Conservation (phyloP, 805 yeast genomes). For the Ogataea ramenticola region DNA sequence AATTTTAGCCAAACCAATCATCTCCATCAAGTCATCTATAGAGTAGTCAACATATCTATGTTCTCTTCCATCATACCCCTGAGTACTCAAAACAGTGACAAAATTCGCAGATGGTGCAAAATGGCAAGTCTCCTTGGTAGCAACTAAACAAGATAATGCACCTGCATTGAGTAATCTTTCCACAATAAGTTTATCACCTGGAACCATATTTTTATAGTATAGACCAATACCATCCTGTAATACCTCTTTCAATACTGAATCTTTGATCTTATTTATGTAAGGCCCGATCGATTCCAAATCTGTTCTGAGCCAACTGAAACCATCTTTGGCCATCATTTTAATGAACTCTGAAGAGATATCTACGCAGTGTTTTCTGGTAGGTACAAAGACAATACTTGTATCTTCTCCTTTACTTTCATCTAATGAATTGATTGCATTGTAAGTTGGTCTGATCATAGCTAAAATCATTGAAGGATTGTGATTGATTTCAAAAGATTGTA, state of each 20-base stretch:
- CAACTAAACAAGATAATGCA: conserved; percentile 49
- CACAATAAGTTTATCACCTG: conserved; percentile 46
- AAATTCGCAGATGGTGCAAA: conserved; percentile 44
- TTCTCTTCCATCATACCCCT: conserved; percentile 63
- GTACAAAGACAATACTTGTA: conserved; percentile 46
- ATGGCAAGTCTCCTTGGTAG: conserved; percentile 48
- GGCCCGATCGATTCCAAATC: conserved; percentile 33
- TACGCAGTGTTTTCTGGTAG: conserved; percentile 46
- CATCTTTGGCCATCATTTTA: conserved; percentile 26
- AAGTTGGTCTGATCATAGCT: conserved; percentile 44
- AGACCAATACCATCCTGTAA: conserved; percentile 59
- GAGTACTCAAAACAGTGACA: conserved; percentile 67
- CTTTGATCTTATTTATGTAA: conserved; percentile 37
- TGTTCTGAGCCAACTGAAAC: conserved; percentile 31
- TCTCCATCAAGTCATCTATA: conserved; percentile 54
- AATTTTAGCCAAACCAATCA: conserved; percentile 42
- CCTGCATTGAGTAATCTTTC: conserved; percentile 44
- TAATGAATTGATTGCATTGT: conserved; percentile 30
- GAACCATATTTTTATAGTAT: conserved; percentile 49
- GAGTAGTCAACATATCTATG: conserved; percentile 65
- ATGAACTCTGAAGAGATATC: conserved; percentile 43
- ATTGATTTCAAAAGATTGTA: conserved; percentile 40
- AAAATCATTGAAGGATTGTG: conserved; percentile 46
- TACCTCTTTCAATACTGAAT: conserved; percentile 35
- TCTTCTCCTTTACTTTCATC: conserved; percentile 22